Evolutionary conservation across 1,139 yeast genomes (phyloP).

Genomic region (Saccharomyces hybrid): DNA sequence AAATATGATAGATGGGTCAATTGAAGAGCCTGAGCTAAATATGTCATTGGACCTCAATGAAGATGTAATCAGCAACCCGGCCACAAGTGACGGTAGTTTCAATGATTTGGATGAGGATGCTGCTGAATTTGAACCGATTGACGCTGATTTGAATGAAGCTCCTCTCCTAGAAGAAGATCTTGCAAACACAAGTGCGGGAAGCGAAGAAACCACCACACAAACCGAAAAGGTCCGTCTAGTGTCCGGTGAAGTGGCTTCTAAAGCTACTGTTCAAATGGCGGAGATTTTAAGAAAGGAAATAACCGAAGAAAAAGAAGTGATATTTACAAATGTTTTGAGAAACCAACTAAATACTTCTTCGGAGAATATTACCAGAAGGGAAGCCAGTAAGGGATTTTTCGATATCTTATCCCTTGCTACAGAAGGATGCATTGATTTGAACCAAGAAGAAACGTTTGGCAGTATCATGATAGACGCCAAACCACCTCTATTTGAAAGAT

Average conservation of each 20-base stretch:
- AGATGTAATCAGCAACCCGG: slow-evolving; percentile 5
- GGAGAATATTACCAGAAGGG: slow-evolving; percentile 46
- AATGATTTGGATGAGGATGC: slow-evolving; percentile 1
- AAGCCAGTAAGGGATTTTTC: slow-evolving; percentile 72
- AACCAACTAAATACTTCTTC: slow-evolving; percentile 33
- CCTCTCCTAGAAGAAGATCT: slow-evolving; percentile 3
- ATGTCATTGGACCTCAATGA: slow-evolving; percentile 21
- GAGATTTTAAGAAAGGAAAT: not conserved
- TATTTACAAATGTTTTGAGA: not conserved
- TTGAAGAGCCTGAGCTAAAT: slow-evolving; percentile 16
- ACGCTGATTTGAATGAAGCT: slow-evolving; percentile 10
- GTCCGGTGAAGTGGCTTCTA: slow-evolving; percentile 1
- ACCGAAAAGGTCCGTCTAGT: not conserved
- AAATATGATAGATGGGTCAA: slow-evolving; percentile 1
- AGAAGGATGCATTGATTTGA: slow-evolving; percentile 55
- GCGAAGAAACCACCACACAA: not conserved
- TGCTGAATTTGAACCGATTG: slow-evolving; percentile 12
- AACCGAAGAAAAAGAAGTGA: not conserved
- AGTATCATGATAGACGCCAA: slow-evolving; percentile 49
- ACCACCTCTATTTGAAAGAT: slow-evolving; percentile 41
- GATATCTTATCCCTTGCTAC: slow-evolving; percentile 80
- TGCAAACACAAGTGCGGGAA: not conserved
- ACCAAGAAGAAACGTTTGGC: slow-evolving; percentile 56
- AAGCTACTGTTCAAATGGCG: slow-evolving; percentile 1
- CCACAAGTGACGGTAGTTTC: slow-evolving; percentile 1